These are phyloP conservation scores for Fusarium zealandicum DNA, from an alignment of 2,329 filamentous ascomycete genomes.

Conservation along the genomic window DNA sequence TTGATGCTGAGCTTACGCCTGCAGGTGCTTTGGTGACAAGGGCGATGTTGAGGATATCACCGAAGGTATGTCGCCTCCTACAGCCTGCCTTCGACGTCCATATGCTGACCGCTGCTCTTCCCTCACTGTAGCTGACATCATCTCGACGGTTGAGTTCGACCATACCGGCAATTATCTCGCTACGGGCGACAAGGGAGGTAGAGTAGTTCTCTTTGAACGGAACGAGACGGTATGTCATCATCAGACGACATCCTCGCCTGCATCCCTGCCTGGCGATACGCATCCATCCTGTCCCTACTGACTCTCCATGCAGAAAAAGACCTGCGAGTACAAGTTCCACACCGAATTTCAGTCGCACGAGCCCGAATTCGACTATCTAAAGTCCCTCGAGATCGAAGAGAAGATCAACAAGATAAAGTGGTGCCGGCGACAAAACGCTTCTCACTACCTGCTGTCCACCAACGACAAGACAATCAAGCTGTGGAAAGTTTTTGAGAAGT, in stretches of 20 bases:
- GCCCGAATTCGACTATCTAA: slow-evolving; percentile 98
- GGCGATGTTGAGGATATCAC: slow-evolving; percentile 99
- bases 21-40: slow-evolving; percentile 98
- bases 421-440: slow-evolving; percentile 97
- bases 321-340: slow-evolving; percentile 99
- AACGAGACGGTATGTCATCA: slow-evolving; percentile 83
- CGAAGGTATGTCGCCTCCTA: slow-evolving; percentile 70
- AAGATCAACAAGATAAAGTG: slow-evolving; percentile 99
- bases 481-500: slow-evolving; percentile 99
- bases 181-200: slow-evolving; percentile 87
- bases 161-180: slow-evolving; percentile 89
- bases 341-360: slow-evolving; percentile 99
- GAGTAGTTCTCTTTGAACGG: slow-evolving; percentile 86
- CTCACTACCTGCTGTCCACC: slow-evolving; percentile 96
- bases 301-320: slow-evolving; percentile 81
- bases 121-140: slow-evolving; percentile 75
- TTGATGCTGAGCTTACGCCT: slow-evolving; percentile 30
- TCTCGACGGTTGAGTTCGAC: slow-evolving; percentile 90
- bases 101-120: slow-evolving; percentile 33
- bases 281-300: slow-evolving; percentile 15
- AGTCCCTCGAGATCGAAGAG: slow-evolving; percentile 99
- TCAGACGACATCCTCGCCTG: slow-evolving; percentile 1
- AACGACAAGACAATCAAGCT: slow-evolving; percentile 99
- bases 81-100: slow-evolving; percentile 16
- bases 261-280: not conserved